Evolutionary conservation across 2,329 filamentous ascomycete genomes (phyloP), one percentile per base, ranked within the genome.

Genomic region (Lachnellula willkommii): DNA sequence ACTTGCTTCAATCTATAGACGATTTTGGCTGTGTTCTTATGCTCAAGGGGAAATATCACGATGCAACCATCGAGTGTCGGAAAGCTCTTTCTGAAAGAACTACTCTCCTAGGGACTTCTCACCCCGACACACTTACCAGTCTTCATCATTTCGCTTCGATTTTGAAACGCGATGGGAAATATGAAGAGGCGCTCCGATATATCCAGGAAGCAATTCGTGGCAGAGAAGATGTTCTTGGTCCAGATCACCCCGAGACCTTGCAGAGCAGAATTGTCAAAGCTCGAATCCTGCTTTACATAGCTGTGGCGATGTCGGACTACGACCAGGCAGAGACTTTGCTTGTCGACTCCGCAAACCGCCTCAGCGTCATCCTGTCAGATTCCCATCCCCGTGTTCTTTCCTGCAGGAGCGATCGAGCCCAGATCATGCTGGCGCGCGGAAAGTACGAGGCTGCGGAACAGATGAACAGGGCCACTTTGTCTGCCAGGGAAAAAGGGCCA

Each of bases 401-500:
- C 4, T 65, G 61, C 42, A 58, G 56, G 28, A 64, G 63, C 45
- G 61, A 63, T 47, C 57, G 65, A 17, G 61, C 65, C 12, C 45
- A 60, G 2, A 60, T 64, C 37, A 56, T 62, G 51, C 36, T 62
- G 7, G 56, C 55, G 17, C 59, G 61, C 47, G 65, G 65, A 4
- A 62, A 61, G 32, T 67, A 67, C 39, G 61, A 62, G 3, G 58
- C 56, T 35, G 58, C 65, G 14, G 59, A 62, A 49, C 54, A 61
- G 14, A 59, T 64, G 50, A 65, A 66, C 24, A 53, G 54, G 17
- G 42, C 53, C 6, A 58, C 56, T 9, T 47, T 67, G 6, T 51
- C 53, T 35, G 49, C 55, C 3, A 54, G 63, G 42, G 53, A 61
- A 24, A 42, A 59, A 26, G 65, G 61, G 4, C 65, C 63, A n/a